Evolutionary conservation across 805 yeast genomes (phyloP).

Genomic region (Saccharomycopsis capsularis): DNA sequence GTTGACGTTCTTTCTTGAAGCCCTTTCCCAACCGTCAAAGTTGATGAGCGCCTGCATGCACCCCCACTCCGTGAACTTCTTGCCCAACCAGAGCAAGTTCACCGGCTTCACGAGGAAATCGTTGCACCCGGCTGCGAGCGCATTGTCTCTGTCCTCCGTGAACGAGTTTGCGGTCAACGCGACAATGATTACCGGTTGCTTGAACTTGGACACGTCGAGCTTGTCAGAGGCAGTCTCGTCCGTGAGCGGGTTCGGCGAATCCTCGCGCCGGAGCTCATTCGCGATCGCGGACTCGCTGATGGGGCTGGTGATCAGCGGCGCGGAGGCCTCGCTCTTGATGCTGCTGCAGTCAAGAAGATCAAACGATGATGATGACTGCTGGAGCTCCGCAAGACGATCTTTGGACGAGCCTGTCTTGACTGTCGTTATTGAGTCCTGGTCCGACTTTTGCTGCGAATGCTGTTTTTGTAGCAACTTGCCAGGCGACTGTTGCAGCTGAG

Average conservation of each 20-base stretch:
- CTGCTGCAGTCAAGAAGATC: not conserved
- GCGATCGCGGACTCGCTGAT: conserved; percentile 32
- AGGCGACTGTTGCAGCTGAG: too few relatives aligned
- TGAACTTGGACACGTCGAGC: conserved; percentile 55
- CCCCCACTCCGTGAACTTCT: conserved; percentile 96
- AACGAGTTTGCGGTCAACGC: conserved; percentile 93
- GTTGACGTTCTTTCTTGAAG: conserved; percentile 30
- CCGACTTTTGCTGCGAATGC: too few relatives aligned
- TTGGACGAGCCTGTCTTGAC: not conserved
- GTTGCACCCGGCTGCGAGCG: conserved; percentile 94
- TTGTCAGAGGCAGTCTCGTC: conserved; percentile 35
- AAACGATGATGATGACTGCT: not conserved
- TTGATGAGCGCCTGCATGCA: conserved; percentile 98
- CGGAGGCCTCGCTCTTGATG: not conserved
- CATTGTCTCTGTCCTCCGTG: conserved; percentile 78
- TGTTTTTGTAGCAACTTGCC: not conserved
- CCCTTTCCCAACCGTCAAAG: conserved; percentile 82
- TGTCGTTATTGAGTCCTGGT: not conserved
- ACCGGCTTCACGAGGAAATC: conserved; percentile 96
- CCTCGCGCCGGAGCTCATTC: conserved; percentile 22
- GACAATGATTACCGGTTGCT: conserved; percentile 95
- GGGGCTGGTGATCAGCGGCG: not conserved
- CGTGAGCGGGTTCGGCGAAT: conserved; percentile 23
- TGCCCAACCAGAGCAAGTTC: conserved; percentile 86
- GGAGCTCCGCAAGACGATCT: not conserved